phyloP scores from a whole-genome alignment of 495 filamentous ascomycete genomes.

The Hypoxylon intermedium region DNA sequence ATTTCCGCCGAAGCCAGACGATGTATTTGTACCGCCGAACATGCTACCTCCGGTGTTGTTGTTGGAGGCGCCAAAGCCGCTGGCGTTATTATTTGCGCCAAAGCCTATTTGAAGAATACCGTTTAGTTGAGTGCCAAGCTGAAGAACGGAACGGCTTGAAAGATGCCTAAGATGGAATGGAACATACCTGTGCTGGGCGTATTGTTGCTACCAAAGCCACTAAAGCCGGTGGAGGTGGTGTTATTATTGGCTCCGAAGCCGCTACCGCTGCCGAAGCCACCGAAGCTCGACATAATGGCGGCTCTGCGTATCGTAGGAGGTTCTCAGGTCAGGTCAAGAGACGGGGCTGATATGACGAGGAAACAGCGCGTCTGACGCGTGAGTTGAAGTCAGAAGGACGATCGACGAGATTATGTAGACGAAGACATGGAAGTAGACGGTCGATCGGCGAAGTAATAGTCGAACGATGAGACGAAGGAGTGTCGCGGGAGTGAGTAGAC shows the following conservation, averaged over 20 bases:
- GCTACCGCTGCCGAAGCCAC: slow-evolving; percentile 44
- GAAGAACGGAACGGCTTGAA: slow-evolving; percentile 21
- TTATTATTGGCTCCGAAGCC: slow-evolving; percentile 61
- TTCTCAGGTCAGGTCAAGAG: slow-evolving; percentile 14
- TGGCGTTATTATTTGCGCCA: slow-evolving; percentile 60
- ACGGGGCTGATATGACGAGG: slow-evolving; percentile 18
- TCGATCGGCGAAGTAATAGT: slow-evolving; percentile 20
- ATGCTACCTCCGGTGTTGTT: slow-evolving; percentile 47
- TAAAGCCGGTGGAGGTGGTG: slow-evolving; percentile 61
- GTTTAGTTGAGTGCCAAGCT: slow-evolving; percentile 37
- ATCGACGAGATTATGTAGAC: slow-evolving; percentile 22
- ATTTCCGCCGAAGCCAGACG: slow-evolving; percentile 38
- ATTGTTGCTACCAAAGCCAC: slow-evolving; percentile 49
- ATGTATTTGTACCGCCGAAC: slow-evolving; percentile 50
- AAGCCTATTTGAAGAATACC: slow-evolving; percentile 49
- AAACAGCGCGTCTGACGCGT: slow-evolving; percentile 42
- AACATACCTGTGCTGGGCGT: slow-evolving; percentile 39
- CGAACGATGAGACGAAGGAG: slow-evolving; percentile 6
- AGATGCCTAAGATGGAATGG: slow-evolving; percentile 14
- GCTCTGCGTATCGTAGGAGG: slow-evolving; percentile 22
- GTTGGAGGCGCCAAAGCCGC: slow-evolving; percentile 42
- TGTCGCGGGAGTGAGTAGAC: slow-evolving; percentile 5
- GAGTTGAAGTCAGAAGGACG: slow-evolving; percentile 16
- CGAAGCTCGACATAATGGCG: slow-evolving; percentile 56
- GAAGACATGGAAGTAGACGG: slow-evolving; percentile 39